phyloP scores from a whole-genome alignment of 2,329 filamentous ascomycete species.

The Beauveria sp. region DNA sequence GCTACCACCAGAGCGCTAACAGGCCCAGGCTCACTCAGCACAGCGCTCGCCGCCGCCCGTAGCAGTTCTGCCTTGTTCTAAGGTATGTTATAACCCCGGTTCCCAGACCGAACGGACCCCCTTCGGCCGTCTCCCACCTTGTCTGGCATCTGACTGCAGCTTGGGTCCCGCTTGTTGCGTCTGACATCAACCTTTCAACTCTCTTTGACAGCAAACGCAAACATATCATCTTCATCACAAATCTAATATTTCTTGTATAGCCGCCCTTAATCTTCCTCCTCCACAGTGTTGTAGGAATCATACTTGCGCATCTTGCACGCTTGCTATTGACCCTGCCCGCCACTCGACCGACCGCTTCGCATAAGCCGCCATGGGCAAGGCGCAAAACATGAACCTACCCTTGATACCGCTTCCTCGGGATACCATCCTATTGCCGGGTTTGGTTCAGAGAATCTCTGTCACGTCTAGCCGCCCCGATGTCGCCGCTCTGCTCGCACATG shows the following conservation, averaged over 20 bases:
- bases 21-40: neutral
- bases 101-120: neutral
- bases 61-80: neutral
- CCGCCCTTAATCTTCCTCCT: no score
- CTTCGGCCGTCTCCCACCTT: neutral
- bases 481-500: slow-evolving; percentile 74
- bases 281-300: neutral
- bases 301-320: neutral
- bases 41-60: neutral
- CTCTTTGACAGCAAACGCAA: neutral
- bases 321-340: slow-evolving; percentile 4
- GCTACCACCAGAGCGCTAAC: neutral
- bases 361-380: slow-evolving; percentile 28
- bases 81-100: neutral
- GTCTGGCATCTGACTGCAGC: slow-evolving; percentile 3
- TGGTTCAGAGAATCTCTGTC: slow-evolving; percentile 77
- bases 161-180: neutral
- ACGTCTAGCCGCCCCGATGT: slow-evolving; percentile 76
- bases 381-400: slow-evolving; percentile 50
- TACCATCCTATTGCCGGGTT: slow-evolving; percentile 76
- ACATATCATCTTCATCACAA: neutral
- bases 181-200: slow-evolving; percentile 8
- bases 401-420: slow-evolving; percentile 77
- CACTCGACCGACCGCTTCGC: neutral
- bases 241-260: neutral